These are phyloP conservation scores for Neurospora sp. DNA, from an alignment of 2,329 filamentous ascomycete genomes.

Conservation along the genomic window DNA sequence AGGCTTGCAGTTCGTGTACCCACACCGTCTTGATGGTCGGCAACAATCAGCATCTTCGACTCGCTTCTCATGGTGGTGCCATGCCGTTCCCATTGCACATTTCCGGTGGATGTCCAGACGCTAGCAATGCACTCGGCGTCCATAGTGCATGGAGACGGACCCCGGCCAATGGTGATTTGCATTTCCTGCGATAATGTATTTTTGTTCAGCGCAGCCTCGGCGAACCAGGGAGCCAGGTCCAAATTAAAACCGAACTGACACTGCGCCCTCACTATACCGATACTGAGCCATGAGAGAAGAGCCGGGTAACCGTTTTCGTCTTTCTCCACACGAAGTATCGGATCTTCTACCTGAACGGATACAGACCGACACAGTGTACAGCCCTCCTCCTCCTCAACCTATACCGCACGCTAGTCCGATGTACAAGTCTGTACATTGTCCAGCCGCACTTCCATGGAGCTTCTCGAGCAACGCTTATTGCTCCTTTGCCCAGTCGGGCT, in stretches of 20 bases:
- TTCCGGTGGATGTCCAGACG: neutral
- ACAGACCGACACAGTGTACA: neutral
- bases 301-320: neutral
- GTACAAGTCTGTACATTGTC: neutral
- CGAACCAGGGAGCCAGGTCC: neutral
- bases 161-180: conserved; percentile 12
- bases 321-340: neutral
- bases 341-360: neutral
- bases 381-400: neutral
- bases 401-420: neutral
- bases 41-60: neutral
- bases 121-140: neutral
- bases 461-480: neutral
- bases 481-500: neutral
- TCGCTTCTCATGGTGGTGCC: neutral
- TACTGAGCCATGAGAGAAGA: neutral
- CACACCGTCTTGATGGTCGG: neutral
- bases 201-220: conserved; percentile 15
- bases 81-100: neutral
- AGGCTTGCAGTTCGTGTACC: neutral
- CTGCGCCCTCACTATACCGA: conserved; percentile 11
- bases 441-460: neutral
- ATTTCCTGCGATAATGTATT: conserved; percentile 6
- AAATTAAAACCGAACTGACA: conserved; percentile 6
- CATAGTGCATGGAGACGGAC: conserved; percentile 7